Evolutionary conservation across 805 yeast species (phyloP), one percentile per base, ranked within the genome.

Genomic region (Candida nitratophila): DNA sequence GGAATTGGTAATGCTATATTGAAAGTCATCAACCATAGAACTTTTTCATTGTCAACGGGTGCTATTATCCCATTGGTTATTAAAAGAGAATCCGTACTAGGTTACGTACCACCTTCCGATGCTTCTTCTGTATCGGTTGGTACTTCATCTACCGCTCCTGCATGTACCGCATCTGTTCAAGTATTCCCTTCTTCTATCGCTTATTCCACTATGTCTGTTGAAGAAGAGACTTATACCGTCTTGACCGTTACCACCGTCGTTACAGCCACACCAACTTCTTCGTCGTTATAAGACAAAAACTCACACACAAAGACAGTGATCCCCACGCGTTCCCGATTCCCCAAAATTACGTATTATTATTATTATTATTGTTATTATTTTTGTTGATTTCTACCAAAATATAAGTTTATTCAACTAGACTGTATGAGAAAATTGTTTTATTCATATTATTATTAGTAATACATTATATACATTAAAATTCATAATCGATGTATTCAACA

Each of bases 61-160:
- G 81, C 77, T 11, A 71, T 77, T 71, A 68, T 76, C 33, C 80
- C 82, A 1, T 71, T 77, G 7, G 65, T 77, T 39, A 75, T 77
- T 1, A 71, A 70, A 51, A 78, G 46, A 37, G 44, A 34, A 30
- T 38, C 39, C 11, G 24, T 35, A 14, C n/a, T 46, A 9, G 49
- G 49, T 14, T 47, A 41, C 21, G 30, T 31, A 10, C 50, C 49
- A n/a, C 44, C 41, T 3, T 27, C 21, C 15, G 31, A 21, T 17
- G 24, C 31, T 7, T 11, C 43, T 9, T 19, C 41, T 9, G 34
- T 47, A 15, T 37, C 47, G 10, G 33, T 47, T 40, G 49, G 49
- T 11, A 26, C 47, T 17, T 47, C 45, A 1, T 16, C n/a, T 1
- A 41, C 44, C n/a, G 39, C 47, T 11, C 41, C 45, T 11, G 14